These are phyloP conservation scores for Rhizopogon roseolus DNA, from an alignment of 768 basidiomycete genomes.

Conservation along the genomic window DNA sequence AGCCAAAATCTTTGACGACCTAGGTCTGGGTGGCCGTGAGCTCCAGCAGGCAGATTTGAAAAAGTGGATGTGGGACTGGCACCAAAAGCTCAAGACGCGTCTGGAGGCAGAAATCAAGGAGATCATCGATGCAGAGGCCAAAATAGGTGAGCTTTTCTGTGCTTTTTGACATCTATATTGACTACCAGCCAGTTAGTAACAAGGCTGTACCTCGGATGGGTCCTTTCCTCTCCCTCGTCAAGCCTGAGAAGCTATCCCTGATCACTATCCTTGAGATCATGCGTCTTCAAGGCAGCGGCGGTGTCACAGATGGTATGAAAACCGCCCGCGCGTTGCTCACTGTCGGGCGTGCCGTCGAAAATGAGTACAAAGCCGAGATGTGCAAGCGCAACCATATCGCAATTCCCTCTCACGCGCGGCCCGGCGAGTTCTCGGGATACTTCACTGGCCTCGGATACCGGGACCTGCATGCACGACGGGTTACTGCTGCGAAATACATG, in stretches of 20 bases:
- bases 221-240: constrained; percentile 74
- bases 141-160: constrained; percentile 14
- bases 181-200: neutral
- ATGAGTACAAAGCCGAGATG: constrained; percentile 85
- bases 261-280: constrained; percentile 89
- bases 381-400: constrained; percentile 60
- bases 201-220: constrained; percentile 33
- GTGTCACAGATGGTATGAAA: constrained; percentile 85
- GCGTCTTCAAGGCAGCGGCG: constrained; percentile 72
- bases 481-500: constrained; percentile 61
- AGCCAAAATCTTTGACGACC: constrained; percentile 48
- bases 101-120: constrained; percentile 47
- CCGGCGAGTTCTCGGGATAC: constrained; percentile 31
- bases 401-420: constrained; percentile 31
- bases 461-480: constrained; percentile 56
- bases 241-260: constrained; percentile 75
- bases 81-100: constrained; percentile 48
- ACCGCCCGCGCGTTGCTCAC: constrained; percentile 75
- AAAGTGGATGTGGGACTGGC: constrained; percentile 87
- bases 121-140: constrained; percentile 35
- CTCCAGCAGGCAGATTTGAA: constrained; percentile 51
- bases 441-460: constrained; percentile 60
- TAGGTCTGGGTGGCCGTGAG: constrained; percentile 47
- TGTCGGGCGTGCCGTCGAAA: constrained; percentile 82
- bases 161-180: neutral